Conservation (phyloP, 371 early-diverging fungal genomes). For the Mortierella sp. region DNA sequence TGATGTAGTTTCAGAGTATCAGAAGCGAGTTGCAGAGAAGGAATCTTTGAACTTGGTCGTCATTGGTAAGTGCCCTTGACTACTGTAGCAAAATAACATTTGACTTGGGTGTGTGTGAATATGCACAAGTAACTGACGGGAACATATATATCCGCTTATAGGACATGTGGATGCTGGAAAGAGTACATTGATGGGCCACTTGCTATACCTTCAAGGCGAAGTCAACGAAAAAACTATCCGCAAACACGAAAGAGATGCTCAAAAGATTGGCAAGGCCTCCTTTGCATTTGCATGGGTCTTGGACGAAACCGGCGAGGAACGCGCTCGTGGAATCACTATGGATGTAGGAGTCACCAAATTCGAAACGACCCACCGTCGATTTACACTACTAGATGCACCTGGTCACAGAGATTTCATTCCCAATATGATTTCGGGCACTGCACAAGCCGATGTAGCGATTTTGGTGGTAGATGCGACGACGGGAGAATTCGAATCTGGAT, state of each 20-base stretch:
- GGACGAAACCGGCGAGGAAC: constrained; percentile 95
- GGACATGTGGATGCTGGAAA: constrained; percentile 99
- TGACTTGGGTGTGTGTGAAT: too few species aligned
- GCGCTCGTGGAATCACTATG: constrained; percentile 96
- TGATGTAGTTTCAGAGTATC: constrained; percentile 81
- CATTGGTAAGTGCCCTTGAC: constrained; percentile 67
- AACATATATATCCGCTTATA: constrained; percentile 29
- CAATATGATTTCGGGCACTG: constrained; percentile 99
- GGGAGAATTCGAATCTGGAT: constrained; percentile 98
- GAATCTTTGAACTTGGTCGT: constrained; percentile 87
- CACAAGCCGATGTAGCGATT: constrained; percentile 97
- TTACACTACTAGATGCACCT: constrained; percentile 96
- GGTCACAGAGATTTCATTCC: constrained; percentile 99
- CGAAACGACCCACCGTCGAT: constrained; percentile 82
- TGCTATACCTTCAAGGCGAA: constrained; percentile 89
- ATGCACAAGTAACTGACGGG: neutral
- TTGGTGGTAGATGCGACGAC: constrained; percentile 93
- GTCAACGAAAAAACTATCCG: constrained; percentile 92
- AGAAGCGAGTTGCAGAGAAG: constrained; percentile 77
- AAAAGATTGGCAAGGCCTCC: constrained; percentile 92
- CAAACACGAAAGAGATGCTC: constrained; percentile 94
- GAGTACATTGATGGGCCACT: constrained; percentile 98
- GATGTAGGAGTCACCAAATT: constrained; percentile 95
- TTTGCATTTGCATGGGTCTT: constrained; percentile 97
- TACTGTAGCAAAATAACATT: too few species aligned